Base-by-base conservation (phyloP, 805 yeast species). In the Ogataea nonfermentans region DNA sequence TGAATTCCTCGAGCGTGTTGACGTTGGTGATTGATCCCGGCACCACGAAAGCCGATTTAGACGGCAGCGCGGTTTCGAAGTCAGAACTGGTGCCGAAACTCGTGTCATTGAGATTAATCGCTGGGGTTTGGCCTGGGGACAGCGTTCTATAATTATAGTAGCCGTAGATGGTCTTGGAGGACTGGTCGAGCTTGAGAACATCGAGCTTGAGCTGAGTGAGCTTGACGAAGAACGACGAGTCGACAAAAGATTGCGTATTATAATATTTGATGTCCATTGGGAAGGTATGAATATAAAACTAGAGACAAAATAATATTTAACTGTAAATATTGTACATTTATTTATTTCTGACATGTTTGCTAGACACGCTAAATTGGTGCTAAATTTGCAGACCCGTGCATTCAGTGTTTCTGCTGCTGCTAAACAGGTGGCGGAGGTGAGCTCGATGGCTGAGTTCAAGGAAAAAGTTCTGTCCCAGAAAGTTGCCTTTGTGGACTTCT, bases 1-100 rank as follows among this genome's bases (percentile, higher is more conserved):
- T 87, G 65, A 93, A 93, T 47, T 86, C 89, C 49, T 91, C 96
- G 24, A 89, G 68, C 0, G 96, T 87, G 61, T 93, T 93, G 32
- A 79, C 76, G 57, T 89, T 89, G 30, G 63, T 42, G 11, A 75
- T 32, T 10, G 41, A 43, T 0, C 79, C 81, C 1, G 55, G 41
- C 0, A 62, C 40, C 9, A 49, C 38, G 27, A 65, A 46, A 40
- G 48, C 48, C 24, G 55, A 39, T 9, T 43, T 38, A 24, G 41
- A 32, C 5, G 58, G 51, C 59, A 51, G 24, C 10, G 34, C 41
- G 6, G 46, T 14, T 6, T 25, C 33, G 13, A 47, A 51, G 2
- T 12, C 43, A 5, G 32, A 32, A 10, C 19, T 16, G 16, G 29
- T 26, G 15, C 46, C 46, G 38, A 73, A 71, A 39, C 74, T 62